Evolutionary conservation across 371 early-diverging fungal species (phyloP).

Genomic region (Rhizopus stolonifer): DNA sequence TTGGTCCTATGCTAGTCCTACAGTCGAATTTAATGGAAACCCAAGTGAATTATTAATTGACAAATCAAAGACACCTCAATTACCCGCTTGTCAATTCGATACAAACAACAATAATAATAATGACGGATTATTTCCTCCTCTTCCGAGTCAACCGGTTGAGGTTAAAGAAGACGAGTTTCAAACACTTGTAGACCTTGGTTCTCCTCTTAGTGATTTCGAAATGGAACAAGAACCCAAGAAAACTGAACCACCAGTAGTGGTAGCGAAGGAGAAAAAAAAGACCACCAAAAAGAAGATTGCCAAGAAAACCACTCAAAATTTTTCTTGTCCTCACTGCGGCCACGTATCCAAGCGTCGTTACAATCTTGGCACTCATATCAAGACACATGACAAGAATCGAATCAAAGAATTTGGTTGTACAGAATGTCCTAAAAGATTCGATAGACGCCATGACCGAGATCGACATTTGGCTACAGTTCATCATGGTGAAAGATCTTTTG

Average conservation of each 20-base stretch:
- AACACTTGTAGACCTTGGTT: slow-evolving; percentile 8
- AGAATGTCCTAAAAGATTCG: slow-evolving; percentile 50
- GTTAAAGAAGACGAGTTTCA: not conserved
- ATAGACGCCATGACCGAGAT: slow-evolving; percentile 67
- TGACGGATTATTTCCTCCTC: slow-evolving; percentile 18
- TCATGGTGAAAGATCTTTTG: slow-evolving; percentile 48
- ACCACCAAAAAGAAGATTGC: not conserved
- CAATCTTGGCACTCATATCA: slow-evolving; percentile 67
- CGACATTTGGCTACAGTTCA: slow-evolving; percentile 68
- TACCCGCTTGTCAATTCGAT: not conserved
- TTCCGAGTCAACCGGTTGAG: not conserved
- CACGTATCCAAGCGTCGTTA: slow-evolving; percentile 60
- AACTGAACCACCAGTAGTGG: not conserved
- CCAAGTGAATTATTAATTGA: slow-evolving; percentile 21
- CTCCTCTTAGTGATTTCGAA: slow-evolving; percentile 9
- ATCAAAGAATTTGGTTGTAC: slow-evolving; percentile 56
- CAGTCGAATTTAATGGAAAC: slow-evolving; percentile 23
- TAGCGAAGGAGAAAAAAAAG: not conserved
- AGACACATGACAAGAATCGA: slow-evolving; percentile 68
- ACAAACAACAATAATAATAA: slow-evolving; percentile 1
- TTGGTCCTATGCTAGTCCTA: not conserved
- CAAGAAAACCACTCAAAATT: not conserved
- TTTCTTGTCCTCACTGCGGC: slow-evolving; percentile 46
- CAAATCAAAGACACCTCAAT: slow-evolving; percentile 19
- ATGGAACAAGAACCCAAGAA: not conserved